Percentiles rank a stretch among this genome's conserved stretches.
Conservation (phyloP, 2,329 filamentous ascomycete species). For the Pleoardoris graminearum region DNA sequence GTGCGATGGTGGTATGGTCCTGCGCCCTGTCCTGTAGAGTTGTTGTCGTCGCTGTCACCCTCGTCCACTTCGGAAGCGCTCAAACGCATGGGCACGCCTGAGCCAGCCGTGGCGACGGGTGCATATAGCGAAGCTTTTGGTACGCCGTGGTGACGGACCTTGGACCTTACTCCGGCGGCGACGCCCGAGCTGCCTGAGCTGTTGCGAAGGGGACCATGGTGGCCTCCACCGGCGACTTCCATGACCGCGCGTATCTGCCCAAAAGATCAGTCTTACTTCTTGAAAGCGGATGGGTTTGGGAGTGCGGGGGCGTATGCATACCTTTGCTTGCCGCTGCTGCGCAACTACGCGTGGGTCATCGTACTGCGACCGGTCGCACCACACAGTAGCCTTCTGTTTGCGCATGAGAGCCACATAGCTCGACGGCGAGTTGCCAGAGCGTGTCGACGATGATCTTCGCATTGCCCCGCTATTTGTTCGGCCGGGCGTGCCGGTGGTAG, state of each 20-base stretch:
- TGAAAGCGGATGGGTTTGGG: not conserved
- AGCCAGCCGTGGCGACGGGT: constrained; percentile 72
- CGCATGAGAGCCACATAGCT: constrained; percentile 95
- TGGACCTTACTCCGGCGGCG: constrained; percentile 67
- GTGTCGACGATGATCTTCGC: constrained; percentile 78
- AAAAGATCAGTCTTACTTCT: not conserved
- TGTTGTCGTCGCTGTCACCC: constrained; percentile 75
- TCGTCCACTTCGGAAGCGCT: constrained; percentile 96
- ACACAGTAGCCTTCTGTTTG: constrained; percentile 96
- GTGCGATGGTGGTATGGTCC: constrained; percentile 66
- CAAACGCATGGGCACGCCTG: constrained; percentile 85
- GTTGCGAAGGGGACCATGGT: constrained; percentile 42
- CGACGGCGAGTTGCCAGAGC: constrained; percentile 67
- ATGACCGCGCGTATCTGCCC: constrained; percentile 71
- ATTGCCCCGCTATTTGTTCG: constrained; percentile 57
- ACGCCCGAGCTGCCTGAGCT: constrained; percentile 45
- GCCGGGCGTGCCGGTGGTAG: constrained; percentile 55
- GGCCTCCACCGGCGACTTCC: constrained; percentile 71
- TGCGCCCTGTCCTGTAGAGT: constrained; percentile 37
- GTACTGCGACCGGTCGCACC: constrained; percentile 92
- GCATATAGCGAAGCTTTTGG: constrained; percentile 77
- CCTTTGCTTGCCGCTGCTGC: constrained; percentile 80
- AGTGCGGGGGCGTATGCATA: not conserved
- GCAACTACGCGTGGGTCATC: constrained; percentile 85
- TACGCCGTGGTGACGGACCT: constrained; percentile 87